Evolutionary conservation across 73 alveolate species (phyloP).

Genomic region (Paramecium tetraurelia): DNA sequence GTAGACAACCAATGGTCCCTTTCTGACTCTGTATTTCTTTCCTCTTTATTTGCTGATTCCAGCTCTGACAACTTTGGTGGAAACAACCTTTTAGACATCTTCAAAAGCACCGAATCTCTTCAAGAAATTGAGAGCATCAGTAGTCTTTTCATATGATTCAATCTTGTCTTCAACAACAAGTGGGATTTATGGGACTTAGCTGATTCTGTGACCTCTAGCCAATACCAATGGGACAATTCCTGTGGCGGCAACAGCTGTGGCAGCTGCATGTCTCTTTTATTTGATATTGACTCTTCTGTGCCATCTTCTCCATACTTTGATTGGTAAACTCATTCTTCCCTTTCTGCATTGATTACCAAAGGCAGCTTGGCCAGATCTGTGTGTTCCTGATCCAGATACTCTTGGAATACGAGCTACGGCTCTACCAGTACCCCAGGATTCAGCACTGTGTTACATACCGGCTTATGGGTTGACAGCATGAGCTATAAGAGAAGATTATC

Average conservation of each 20-base stretch:
- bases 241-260: constrained; percentile 98
- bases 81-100: constrained; percentile 70
- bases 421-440: constrained; percentile 99
- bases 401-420: constrained; percentile 99
- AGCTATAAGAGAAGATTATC: constrained; percentile 51
- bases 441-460: constrained; percentile 98
- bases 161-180: constrained; percentile 92
- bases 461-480: constrained; percentile 67
- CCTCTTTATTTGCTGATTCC: constrained; percentile 90
- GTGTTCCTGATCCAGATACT: constrained; percentile 99
- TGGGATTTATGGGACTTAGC: constrained; percentile 95
- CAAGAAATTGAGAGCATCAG: constrained; percentile 82
- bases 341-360: constrained; percentile 99
- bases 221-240: constrained; percentile 95
- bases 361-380: constrained; percentile 99
- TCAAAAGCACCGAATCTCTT: constrained; percentile 87
- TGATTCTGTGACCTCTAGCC: constrained; percentile 99
- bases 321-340: constrained; percentile 99
- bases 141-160: constrained; percentile 86
- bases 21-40: constrained; percentile 86
- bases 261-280: constrained; percentile 99
- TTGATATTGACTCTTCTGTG: constrained; percentile 96
- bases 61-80: constrained; percentile 77
- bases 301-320: constrained; percentile 98
- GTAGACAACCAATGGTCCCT: constrained; percentile 92